Evolutionary conservation across 768 basidiomycete species (phyloP).

Genomic region (Amanita molliuscula): DNA sequence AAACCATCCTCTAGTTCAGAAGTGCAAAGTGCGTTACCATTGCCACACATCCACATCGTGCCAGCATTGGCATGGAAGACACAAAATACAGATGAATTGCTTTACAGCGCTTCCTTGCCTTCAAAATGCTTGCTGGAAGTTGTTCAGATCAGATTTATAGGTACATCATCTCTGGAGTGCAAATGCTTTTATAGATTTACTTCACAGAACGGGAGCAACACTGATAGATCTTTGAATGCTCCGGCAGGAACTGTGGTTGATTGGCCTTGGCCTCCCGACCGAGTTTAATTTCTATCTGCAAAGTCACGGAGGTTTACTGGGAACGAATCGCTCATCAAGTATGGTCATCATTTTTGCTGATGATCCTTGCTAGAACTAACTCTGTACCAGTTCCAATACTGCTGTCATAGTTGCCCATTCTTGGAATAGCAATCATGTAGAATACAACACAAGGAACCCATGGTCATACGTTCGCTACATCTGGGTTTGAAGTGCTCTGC

Average conservation of each 20-base stretch:
- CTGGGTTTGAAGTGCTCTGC: not conserved
- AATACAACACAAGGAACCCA: no score
- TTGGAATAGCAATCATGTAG: no score
- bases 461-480: not conserved
- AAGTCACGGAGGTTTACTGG: slow-evolving; percentile 68
- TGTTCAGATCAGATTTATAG: no score
- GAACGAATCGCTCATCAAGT: slow-evolving; percentile 60
- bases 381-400: slow-evolving; percentile 43
- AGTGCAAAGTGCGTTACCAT: no score
- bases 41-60: no score
- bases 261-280: slow-evolving; percentile 50
- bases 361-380: not conserved
- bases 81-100: no score
- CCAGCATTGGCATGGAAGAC: no score
- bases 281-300: slow-evolving; percentile 75
- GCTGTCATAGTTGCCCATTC: no score
- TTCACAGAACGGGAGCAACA: slow-evolving; percentile 23
- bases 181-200: slow-evolving; percentile 21
- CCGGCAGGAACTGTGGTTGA: slow-evolving; percentile 75
- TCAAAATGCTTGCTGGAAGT: no score
- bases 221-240: slow-evolving; percentile 63
- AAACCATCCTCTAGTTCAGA: no score
- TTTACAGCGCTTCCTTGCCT: no score
- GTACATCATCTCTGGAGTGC: not conserved
- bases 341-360: slow-evolving; percentile 11